phyloP scores from a whole-genome alignment of 352 stramenopile genomes.

The Ophiocytium majus region DNA sequence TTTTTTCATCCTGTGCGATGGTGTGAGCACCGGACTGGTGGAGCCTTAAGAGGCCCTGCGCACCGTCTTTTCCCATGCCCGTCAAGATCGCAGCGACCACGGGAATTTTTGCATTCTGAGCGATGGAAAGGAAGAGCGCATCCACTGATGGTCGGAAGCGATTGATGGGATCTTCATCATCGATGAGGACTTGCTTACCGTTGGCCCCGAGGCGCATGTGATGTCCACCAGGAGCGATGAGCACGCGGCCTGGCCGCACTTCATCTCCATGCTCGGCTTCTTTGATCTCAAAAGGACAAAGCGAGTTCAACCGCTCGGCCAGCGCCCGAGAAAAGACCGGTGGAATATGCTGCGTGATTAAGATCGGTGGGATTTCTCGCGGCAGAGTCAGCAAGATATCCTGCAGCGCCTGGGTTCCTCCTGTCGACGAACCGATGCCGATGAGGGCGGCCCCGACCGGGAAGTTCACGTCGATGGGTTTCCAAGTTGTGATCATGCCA shows the following conservation, averaged over 20 bases:
- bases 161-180: constrained; percentile 14
- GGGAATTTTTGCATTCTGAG: background rate
- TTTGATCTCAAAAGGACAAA: constrained; percentile 16
- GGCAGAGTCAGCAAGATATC: background rate
- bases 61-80: background rate
- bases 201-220: background rate
- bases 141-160: constrained; percentile 4
- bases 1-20: constrained; percentile 12
- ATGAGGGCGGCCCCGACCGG: background rate
- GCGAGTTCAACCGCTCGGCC: background rate
- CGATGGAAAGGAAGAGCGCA: background rate
- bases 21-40: background rate
- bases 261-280: constrained; percentile 9
- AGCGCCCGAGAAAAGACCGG: background rate
- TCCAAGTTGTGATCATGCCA: background rate
- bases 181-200: background rate
- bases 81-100: background rate
- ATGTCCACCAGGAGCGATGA: constrained; percentile 1
- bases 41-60: background rate
- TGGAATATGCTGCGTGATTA: constrained; percentile 1
- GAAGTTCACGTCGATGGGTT: background rate
- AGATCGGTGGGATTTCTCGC: background rate
- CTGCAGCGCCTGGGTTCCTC: background rate
- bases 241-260: background rate
- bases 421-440: background rate